These are phyloP conservation scores for Parachlorella kessleri DNA, from an alignment of 139 green algal species.

Conservation along the genomic window DNA sequence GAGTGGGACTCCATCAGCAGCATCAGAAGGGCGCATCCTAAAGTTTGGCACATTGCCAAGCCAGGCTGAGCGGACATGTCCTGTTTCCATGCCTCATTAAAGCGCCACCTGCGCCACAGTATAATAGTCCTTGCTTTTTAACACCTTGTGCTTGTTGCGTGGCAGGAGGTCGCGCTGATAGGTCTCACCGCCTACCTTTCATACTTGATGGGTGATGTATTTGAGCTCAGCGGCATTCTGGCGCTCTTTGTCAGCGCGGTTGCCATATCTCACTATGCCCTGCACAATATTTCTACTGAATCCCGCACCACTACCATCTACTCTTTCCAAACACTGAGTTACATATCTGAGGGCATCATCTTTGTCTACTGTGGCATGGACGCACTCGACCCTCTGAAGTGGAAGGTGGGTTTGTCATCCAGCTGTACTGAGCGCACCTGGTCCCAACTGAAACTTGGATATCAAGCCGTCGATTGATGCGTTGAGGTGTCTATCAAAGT, in stretches of 20 bases:
- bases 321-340: conserved; percentile 66
- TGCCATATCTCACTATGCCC: conserved; percentile 76
- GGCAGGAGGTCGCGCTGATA: conserved; percentile 67
- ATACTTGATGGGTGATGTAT: conserved; percentile 77
- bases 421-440: too few species aligned
- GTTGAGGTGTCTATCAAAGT: too few species aligned
- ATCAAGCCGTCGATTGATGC: too few species aligned
- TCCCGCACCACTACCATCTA: conserved; percentile 47
- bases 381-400: conserved; percentile 76
- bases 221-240: conserved; percentile 76
- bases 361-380: conserved; percentile 89
- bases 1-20: too few species aligned
- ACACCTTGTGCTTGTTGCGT: too few species aligned
- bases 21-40: too few species aligned
- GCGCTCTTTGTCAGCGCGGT: conserved; percentile 83
- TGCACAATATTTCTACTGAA: conserved; percentile 47
- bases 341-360: conserved; percentile 78
- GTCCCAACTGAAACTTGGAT: too few species aligned
- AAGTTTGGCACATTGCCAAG: too few species aligned
- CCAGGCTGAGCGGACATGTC: too few species aligned
- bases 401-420: conserved; percentile 45
- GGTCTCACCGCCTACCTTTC: conserved; percentile 63
- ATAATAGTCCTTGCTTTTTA: too few species aligned
- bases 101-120: too few species aligned
- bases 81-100: too few species aligned